phyloP scores from a whole-genome alignment of 2,329 filamentous ascomycete genomes.

The Colletotrichum sp. region DNA sequence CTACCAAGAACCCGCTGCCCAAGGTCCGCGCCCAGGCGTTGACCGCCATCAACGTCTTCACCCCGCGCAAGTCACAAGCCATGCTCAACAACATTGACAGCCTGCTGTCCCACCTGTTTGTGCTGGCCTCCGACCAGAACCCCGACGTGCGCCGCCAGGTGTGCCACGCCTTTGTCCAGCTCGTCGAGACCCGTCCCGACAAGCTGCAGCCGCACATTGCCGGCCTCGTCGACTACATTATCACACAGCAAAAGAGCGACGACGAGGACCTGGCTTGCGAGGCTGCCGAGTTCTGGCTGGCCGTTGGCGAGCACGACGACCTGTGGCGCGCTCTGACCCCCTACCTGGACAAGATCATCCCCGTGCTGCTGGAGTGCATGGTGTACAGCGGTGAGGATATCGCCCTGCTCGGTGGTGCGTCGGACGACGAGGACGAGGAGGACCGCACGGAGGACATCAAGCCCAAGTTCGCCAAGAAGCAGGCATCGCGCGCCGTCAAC shows the following conservation, averaged over 20 bases:
- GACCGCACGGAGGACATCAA: constrained; percentile 91
- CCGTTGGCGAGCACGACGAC: constrained; percentile 85
- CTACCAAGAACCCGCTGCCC: constrained; percentile 76
- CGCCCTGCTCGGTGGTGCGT: constrained; percentile 79
- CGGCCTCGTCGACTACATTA: constrained; percentile 91
- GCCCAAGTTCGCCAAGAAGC: constrained; percentile 83
- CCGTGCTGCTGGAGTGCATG: constrained; percentile 92
- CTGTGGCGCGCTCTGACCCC: constrained; percentile 79
- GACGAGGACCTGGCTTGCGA: constrained; percentile 92
- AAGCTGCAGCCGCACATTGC: constrained; percentile 88
- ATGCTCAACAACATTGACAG: constrained; percentile 81
- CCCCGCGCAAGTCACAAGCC: constrained; percentile 82
- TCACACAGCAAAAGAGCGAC: constrained; percentile 84
- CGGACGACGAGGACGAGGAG: constrained; percentile 89
- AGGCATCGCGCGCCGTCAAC: constrained; percentile 62
- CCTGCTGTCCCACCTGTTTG: constrained; percentile 83
- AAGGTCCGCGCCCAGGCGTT: constrained; percentile 84
- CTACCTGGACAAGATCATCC: constrained; percentile 84
- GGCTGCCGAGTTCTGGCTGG: constrained; percentile 97
- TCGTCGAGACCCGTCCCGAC: constrained; percentile 89
- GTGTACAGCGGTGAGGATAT: constrained; percentile 96
- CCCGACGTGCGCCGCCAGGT: constrained; percentile 90
- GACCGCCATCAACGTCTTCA: constrained; percentile 89
- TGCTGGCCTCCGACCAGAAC: constrained; percentile 76
- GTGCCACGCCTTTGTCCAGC: constrained; percentile 89